Conservation (phyloP, 2,329 filamentous ascomycete genomes). For the Ceratocystis alfenasii region DNA sequence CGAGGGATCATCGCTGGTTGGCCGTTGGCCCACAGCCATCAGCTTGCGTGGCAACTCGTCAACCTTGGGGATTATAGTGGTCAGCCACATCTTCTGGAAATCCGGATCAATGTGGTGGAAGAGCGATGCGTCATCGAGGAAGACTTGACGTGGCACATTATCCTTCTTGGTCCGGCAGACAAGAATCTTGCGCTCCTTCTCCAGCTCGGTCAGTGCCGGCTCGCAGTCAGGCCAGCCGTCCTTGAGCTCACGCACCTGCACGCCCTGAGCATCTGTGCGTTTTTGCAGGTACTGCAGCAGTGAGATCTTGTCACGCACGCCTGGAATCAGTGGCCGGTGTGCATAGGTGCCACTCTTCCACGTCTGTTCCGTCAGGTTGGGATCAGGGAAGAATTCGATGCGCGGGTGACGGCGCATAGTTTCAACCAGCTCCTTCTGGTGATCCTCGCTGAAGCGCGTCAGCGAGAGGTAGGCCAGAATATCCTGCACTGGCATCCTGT, state of each 20-base stretch:
- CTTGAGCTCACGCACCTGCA: conserved; percentile 81
- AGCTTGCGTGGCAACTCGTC: conserved; percentile 69
- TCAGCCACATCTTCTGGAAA: conserved; percentile 74
- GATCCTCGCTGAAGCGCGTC: conserved; percentile 46
- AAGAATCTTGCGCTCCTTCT: conserved; percentile 65
- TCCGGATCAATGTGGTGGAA: conserved; percentile 66
- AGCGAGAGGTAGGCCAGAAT: conserved; percentile 73
- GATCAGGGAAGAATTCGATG: conserved; percentile 45
- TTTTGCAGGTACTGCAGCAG: conserved; percentile 70
- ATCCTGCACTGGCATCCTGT: conserved; percentile 58
- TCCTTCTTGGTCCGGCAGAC: conserved; percentile 91
- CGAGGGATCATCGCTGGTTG: conserved; percentile 67
- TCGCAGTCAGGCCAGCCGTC: conserved; percentile 89
- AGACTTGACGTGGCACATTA: conserved; percentile 71
- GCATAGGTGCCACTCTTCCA: conserved; percentile 62
- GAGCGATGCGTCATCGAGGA: conserved; percentile 73
- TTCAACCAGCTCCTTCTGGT: conserved; percentile 52
- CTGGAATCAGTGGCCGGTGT: conserved; percentile 68
- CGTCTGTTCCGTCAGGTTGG: conserved; percentile 51
- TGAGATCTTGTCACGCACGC: conserved; percentile 64
- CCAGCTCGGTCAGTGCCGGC: conserved; percentile 63
- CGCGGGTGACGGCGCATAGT: conserved; percentile 55
- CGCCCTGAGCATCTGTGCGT: conserved; percentile 67
- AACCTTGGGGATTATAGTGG: conserved; percentile 61
- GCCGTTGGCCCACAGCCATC: conserved; percentile 65